Conservation (phyloP, 2,329 filamentous ascomycete species). For the Volutella citrinella region DNA sequence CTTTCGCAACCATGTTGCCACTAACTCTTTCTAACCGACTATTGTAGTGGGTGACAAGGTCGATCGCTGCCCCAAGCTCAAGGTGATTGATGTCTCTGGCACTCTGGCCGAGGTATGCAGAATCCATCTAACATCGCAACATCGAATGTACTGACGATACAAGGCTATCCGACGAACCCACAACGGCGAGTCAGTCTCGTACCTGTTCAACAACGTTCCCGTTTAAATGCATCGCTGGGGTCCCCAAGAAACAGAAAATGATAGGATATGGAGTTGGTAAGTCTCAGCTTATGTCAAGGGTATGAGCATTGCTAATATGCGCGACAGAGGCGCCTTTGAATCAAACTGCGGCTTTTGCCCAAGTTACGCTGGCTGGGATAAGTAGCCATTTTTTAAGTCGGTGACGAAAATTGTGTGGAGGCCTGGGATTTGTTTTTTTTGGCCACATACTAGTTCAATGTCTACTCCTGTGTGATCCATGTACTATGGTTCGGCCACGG, state of each 20-base stretch:
- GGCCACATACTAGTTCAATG: no score
- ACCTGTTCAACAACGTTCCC: constrained; percentile 66
- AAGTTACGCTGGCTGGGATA: no score
- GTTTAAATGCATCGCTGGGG: constrained; percentile 29
- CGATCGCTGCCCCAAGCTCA: constrained; percentile 72
- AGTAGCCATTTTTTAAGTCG: no score
- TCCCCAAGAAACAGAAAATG: constrained; percentile 9
- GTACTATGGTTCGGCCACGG: no score
- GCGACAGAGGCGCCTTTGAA: constrained; percentile 17
- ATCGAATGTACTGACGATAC: constrained; percentile 8
- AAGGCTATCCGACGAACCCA: constrained; percentile 66
- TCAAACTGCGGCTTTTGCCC: constrained; percentile 19
- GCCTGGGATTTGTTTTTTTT: no score
- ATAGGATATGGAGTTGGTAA: constrained; percentile 24
- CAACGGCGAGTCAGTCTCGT: constrained; percentile 64
- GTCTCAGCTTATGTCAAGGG: constrained; percentile 8
- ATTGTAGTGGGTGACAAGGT: constrained; percentile 74
- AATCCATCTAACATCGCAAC: not conserved
- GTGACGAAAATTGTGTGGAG: no score
- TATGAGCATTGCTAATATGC: constrained; percentile 10
- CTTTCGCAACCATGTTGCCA: not conserved
- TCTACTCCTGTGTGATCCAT: no score
- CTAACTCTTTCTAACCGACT: constrained; percentile 11
- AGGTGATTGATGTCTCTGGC: constrained; percentile 88
- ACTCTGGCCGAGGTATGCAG: constrained; percentile 62